A percentile compares a stretch with the other conserved stretches of the same genome.
Evolutionary conservation across 768 basidiomycete species (phyloP).

Genomic region (Leccinum arenicola): DNA sequence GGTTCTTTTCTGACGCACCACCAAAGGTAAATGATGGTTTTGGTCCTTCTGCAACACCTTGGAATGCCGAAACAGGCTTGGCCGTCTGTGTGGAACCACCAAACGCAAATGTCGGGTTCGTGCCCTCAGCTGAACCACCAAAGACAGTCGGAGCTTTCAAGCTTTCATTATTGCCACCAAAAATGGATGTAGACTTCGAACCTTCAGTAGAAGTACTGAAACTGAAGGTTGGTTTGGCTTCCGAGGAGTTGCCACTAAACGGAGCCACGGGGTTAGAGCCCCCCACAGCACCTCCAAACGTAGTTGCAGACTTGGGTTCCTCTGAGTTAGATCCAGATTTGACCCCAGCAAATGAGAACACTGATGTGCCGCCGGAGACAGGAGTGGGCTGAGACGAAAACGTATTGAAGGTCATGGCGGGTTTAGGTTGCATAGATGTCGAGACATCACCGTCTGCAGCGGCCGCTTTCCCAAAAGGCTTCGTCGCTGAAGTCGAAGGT

Average conservation of each 20-base stretch:
- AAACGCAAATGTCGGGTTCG: constrained; percentile 10
- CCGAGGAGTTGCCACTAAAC: constrained; percentile 7
- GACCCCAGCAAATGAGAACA: constrained; percentile 21
- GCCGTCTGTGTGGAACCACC: constrained; percentile 6
- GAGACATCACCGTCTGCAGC: constrained; percentile 18
- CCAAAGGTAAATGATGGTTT: constrained; percentile 4
- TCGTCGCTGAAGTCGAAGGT: constrained; percentile 12
- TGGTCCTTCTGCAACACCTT: constrained; percentile 1
- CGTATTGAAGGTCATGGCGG: constrained; percentile 17
- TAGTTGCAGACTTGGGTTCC: constrained; percentile 13
- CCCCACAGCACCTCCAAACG: constrained; percentile 15
- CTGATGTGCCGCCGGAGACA: constrained; percentile 8
- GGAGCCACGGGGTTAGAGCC: neutral
- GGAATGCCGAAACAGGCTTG: constrained; percentile 3
- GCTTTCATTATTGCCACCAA: constrained; percentile 6
- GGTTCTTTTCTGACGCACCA: neutral
- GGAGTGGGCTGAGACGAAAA: constrained; percentile 18
- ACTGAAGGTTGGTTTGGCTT: constrained; percentile 15
- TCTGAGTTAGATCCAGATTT: constrained; percentile 17
- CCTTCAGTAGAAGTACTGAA: constrained; percentile 12
- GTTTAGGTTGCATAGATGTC: constrained; percentile 19
- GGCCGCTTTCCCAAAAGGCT: constrained; percentile 14
- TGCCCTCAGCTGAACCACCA: constrained; percentile 3
- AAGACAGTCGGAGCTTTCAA: constrained; percentile 4
- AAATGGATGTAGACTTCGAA: constrained; percentile 13